These are phyloP conservation scores for Fusarium sp. DNA, from an alignment of 2,329 filamentous ascomycete species.

Conservation along the genomic window DNA sequence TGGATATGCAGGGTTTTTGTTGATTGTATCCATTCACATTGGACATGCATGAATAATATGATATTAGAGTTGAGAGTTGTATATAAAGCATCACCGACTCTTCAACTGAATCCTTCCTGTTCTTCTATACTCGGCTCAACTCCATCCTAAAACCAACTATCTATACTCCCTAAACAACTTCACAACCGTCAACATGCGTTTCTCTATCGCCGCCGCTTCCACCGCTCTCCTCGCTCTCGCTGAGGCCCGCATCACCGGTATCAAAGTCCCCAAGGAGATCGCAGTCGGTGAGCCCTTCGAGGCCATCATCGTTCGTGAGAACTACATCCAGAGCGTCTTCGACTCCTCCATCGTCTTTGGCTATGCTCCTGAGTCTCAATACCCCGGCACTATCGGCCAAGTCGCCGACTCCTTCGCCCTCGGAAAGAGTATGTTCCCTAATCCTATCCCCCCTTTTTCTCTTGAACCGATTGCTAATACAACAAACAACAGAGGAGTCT, in stretches of 20 bases:
- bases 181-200: conserved; percentile 37
- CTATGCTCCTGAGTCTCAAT: conserved; percentile 42
- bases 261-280: conserved; percentile 56
- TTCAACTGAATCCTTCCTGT: not conserved
- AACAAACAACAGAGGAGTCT: not conserved
- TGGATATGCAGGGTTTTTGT: not conserved
- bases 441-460: not conserved
- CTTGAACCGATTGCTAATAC: not conserved
- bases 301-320: conserved; percentile 53
- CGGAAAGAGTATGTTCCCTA: conserved; percentile 47
- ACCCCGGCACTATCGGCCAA: conserved; percentile 46
- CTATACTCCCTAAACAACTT: not conserved
- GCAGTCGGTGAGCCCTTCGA: conserved; percentile 53
- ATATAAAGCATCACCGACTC: conserved; percentile 15
- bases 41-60: conserved; percentile 5
- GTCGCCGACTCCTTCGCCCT: conserved; percentile 50
- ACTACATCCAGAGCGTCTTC: conserved; percentile 59
- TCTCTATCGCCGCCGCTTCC: conserved; percentile 44
- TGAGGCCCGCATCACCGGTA: conserved; percentile 57
- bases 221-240: conserved; percentile 45
- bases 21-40: not conserved
- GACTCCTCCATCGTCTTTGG: conserved; percentile 61
- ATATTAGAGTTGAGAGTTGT: not conserved
- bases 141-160: not conserved
- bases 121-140: not conserved